A percentile compares a stretch with the other conserved stretches of the same genome.
phyloP scores from a whole-genome alignment of 2,329 filamentous ascomycete genomes.

The Fusarium decemcellulare region DNA sequence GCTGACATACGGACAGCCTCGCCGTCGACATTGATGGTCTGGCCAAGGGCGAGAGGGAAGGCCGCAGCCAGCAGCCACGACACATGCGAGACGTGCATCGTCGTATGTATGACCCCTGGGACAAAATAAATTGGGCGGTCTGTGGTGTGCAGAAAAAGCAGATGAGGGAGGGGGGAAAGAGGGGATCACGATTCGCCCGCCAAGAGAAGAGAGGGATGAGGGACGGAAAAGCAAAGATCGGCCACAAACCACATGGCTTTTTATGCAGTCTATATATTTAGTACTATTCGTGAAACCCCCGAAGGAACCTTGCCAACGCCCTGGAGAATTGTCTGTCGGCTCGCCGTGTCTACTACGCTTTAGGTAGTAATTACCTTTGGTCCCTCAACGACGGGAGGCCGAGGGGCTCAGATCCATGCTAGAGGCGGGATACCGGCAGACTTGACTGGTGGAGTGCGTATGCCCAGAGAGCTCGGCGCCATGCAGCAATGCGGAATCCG shows the following conservation, averaged over 20 bases:
- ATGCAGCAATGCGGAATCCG: constrained; percentile 1
- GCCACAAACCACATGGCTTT: constrained; percentile 29
- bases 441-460: constrained; percentile 8
- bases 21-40: constrained; percentile 40
- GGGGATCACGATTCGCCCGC: constrained; percentile 1
- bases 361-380: constrained; percentile 33
- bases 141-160: constrained; percentile 11
- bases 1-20: constrained; percentile 35
- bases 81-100: constrained; percentile 25
- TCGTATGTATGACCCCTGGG: not conserved
- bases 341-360: constrained; percentile 18
- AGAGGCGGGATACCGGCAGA: constrained; percentile 5
- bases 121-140: constrained; percentile 4
- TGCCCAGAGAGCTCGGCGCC: not conserved
- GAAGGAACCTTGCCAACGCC: not conserved
- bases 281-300: not conserved
- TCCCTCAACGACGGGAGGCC: constrained; percentile 9
- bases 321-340: constrained; percentile 8
- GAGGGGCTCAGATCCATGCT: constrained; percentile 27
- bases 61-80: constrained; percentile 34
- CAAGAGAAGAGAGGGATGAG: constrained; percentile 21
- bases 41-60: constrained; percentile 25
- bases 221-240: constrained; percentile 17
- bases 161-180: no score
- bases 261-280: constrained; percentile 33